Percentiles rank a stretch among this genome's conserved stretches.
Conservation (phyloP, 2,329 filamentous ascomycete genomes). For the Colletotrichum limetticola region DNA sequence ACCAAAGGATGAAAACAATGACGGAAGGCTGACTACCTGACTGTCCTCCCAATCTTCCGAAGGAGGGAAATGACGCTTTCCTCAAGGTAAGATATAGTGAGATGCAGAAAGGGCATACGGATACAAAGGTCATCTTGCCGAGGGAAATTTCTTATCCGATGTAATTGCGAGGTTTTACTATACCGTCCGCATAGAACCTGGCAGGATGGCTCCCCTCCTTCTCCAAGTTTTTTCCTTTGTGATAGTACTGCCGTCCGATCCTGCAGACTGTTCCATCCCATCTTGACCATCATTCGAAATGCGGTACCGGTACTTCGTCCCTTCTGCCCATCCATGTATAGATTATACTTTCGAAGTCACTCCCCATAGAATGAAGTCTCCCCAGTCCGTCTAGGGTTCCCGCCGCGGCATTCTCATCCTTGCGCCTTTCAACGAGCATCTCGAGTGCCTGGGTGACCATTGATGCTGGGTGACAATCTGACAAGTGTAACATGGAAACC, state of each 20-base stretch:
- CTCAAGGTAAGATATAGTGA: too few species aligned
- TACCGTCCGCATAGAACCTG: not conserved
- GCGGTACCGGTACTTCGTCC: not conserved
- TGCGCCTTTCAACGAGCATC: not conserved
- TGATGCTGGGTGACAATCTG: not conserved
- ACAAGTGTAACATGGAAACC: not conserved
- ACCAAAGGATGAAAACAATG: not conserved
- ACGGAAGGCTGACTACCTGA: not conserved
- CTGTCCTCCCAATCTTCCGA: not conserved
- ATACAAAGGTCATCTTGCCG: too few species aligned
- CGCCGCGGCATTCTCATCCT: not conserved
- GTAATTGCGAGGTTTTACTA: too few species aligned
- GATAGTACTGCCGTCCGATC: not conserved
- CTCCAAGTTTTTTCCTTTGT: not conserved
- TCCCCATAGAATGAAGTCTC: not conserved
- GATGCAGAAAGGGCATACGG: too few species aligned
- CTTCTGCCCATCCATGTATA: too few species aligned
- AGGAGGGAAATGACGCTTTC: not conserved
- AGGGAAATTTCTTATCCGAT: too few species aligned
- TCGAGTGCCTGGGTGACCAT: not conserved
- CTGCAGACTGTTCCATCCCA: conserved; percentile 7
- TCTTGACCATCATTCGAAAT: not conserved
- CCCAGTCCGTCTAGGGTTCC: conserved; percentile 2
- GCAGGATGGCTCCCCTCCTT: not conserved
- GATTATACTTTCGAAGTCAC: not conserved